Conservation (phyloP, 140 eudicot genomes). For the Bidens hawaiensis region DNA sequence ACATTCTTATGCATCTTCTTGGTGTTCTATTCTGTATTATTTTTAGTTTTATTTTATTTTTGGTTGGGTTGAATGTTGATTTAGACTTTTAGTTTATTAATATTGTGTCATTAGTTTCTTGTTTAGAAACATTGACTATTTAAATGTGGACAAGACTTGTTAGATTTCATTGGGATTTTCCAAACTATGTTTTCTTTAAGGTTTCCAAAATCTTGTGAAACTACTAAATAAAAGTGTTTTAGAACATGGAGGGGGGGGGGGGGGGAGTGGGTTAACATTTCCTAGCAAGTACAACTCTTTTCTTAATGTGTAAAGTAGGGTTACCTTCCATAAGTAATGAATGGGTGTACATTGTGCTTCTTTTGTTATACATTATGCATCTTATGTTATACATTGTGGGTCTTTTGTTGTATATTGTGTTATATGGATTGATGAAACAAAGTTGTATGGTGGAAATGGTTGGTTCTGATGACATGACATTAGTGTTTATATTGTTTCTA, state of each 20-base stretch:
- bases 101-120: not conserved
- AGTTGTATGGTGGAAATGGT: not conserved
- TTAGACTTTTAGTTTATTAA: constrained; percentile 8
- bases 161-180: constrained; percentile 28
- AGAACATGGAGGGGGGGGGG: constrained; percentile 28
- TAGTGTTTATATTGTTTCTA: not conserved
- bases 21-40: constrained; percentile 14
- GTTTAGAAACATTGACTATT: not conserved
- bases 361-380: constrained; percentile 2
- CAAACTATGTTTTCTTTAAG: constrained; percentile 9
- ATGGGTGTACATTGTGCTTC: constrained; percentile 13
- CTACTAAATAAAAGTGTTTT: constrained; percentile 22
- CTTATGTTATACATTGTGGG: not conserved
- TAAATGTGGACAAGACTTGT: constrained; percentile 1
- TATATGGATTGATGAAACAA: not conserved
- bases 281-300: constrained; percentile 22
- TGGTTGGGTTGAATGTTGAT: constrained; percentile 20
- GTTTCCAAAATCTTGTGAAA: constrained; percentile 17
- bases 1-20: constrained; percentile 27
- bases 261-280: constrained; percentile 23
- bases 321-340: not conserved
- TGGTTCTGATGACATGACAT: not conserved
- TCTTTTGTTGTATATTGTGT: not conserved
- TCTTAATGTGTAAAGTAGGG: constrained; percentile 9
- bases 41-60: not conserved